Evolutionary conservation across 2,329 filamentous ascomycete genomes (phyloP).

Genomic region (Lasiodiplodia citricola): DNA sequence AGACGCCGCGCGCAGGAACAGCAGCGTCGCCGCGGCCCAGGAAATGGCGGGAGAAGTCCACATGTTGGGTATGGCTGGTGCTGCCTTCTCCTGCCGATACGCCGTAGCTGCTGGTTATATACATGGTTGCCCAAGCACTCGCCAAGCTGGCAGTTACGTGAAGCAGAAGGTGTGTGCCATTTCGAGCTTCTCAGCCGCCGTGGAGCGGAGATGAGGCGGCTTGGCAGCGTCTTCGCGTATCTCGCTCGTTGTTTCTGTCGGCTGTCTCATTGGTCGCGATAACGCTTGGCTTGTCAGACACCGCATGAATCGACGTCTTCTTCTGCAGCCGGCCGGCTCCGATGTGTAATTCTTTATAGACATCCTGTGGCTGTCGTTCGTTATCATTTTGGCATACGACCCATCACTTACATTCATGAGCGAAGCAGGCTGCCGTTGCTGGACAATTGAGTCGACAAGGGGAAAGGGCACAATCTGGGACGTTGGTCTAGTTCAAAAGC

Average conservation of each 20-base stretch:
- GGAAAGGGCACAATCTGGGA: no score
- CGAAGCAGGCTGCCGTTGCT: background rate
- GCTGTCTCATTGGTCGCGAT: background rate
- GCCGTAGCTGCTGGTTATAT: conserved; percentile 5
- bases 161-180: background rate
- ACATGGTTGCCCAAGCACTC: background rate
- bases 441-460: background rate
- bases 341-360: conserved; percentile 8
- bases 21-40: background rate
- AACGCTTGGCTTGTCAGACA: conserved; percentile 16
- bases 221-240: conserved; percentile 15
- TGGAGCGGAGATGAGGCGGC: conserved; percentile 13
- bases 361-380: background rate
- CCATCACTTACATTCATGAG: background rate
- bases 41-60: background rate
- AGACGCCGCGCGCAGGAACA: background rate
- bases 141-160: conserved; percentile 3
- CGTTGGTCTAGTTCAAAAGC: no score
- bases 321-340: conserved; percentile 5
- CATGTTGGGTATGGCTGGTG: conserved; percentile 3
- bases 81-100: background rate
- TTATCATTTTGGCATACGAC: background rate
- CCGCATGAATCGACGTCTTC: background rate
- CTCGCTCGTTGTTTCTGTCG: conserved; percentile 9
- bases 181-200: conserved; percentile 2